A percentile compares a stretch with the other conserved stretches of the same genome.
These are phyloP conservation scores for Lentinula sp. DNA, from an alignment of 768 basidiomycete species.

Conservation along the genomic window DNA sequence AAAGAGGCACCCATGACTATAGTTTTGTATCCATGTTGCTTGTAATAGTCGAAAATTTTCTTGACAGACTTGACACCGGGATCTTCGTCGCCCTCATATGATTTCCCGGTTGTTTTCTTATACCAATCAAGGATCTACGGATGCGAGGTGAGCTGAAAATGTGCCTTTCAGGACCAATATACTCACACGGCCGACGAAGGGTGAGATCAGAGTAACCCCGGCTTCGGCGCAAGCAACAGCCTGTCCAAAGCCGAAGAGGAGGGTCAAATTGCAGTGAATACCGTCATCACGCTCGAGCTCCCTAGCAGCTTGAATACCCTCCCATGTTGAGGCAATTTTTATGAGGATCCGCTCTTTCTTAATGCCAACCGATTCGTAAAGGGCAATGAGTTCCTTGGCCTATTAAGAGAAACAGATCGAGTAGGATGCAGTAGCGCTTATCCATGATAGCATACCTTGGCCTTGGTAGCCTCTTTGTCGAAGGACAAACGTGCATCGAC, in stretches of 20 bases:
- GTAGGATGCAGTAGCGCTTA: conserved; percentile 3
- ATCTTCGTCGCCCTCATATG: conserved; percentile 87
- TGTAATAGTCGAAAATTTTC: conserved; percentile 99
- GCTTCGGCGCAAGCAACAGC: conserved; percentile 99
- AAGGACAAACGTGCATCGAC: conserved; percentile 98
- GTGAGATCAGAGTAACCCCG: conserved; percentile 96
- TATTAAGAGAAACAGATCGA: conserved; percentile 14
- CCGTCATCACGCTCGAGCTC: conserved; percentile 88
- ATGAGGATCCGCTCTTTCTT: conserved; percentile 92
- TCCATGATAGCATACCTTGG: conserved; percentile 46
- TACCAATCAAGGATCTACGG: conserved; percentile 96
- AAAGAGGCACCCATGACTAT: conserved; percentile 99
- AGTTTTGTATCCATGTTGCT: conserved; percentile 96
- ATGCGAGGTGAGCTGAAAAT: conserved; percentile 6
- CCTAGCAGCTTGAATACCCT: conserved; percentile 98
- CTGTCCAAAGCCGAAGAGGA: conserved; percentile 97
- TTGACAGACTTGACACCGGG: conserved; percentile 95
- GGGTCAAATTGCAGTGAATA: conserved; percentile 98
- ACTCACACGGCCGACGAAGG: conserved; percentile 95
- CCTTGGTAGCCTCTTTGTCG: conserved; percentile 88
- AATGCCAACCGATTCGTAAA: conserved; percentile 94
- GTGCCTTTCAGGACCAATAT: neutral
- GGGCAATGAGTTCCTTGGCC: conserved; percentile 84
- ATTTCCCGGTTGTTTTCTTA: conserved; percentile 87
- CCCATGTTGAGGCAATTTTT: conserved; percentile 99